A percentile compares a stretch with the other conserved stretches of the same genome.
These are phyloP conservation scores for Trichodelitschia bisporula DNA, from an alignment of 495 filamentous ascomycete genomes.

Conservation along the genomic window DNA sequence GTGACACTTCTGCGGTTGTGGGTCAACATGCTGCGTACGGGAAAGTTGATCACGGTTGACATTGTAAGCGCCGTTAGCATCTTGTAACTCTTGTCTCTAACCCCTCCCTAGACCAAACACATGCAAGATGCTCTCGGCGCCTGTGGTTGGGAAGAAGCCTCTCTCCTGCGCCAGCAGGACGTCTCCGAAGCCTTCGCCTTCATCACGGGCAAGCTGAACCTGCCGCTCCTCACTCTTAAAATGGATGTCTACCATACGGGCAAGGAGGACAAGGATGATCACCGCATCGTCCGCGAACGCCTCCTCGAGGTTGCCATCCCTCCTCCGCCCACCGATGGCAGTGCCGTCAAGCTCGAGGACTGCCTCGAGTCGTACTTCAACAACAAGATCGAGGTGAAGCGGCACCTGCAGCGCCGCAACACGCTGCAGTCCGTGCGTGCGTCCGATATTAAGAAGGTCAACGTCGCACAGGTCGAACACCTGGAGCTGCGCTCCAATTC, in stretches of 20 bases:
- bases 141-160: slow-evolving; percentile 80
- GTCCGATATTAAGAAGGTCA: slow-evolving; percentile 25
- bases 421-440: slow-evolving; percentile 25
- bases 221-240: slow-evolving; percentile 75
- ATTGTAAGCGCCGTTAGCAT: slow-evolving; percentile 32
- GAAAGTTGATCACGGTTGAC: slow-evolving; percentile 63
- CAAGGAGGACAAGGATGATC: slow-evolving; percentile 64
- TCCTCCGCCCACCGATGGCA: slow-evolving; percentile 29
- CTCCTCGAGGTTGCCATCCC: slow-evolving; percentile 79
- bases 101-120: slow-evolving; percentile 47
- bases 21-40: slow-evolving; percentile 75
- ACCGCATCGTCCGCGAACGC: slow-evolving; percentile 81
- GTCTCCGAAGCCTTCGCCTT: slow-evolving; percentile 88
- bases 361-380: slow-evolving; percentile 91
- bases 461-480: slow-evolving; percentile 29
- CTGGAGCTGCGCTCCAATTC: slow-evolving; percentile 22
- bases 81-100: slow-evolving; percentile 20
- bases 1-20: slow-evolving; percentile 57
- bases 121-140: slow-evolving; percentile 62
- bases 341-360: slow-evolving; percentile 53
- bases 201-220: slow-evolving; percentile 65
- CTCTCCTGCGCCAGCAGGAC: slow-evolving; percentile 58
- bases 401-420: slow-evolving; percentile 40
- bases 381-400: slow-evolving; percentile 70
- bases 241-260: slow-evolving; percentile 89